These are phyloP conservation scores for Calonectria multiphialidica DNA, from an alignment of 2,329 filamentous ascomycete species.

Conservation along the genomic window DNA sequence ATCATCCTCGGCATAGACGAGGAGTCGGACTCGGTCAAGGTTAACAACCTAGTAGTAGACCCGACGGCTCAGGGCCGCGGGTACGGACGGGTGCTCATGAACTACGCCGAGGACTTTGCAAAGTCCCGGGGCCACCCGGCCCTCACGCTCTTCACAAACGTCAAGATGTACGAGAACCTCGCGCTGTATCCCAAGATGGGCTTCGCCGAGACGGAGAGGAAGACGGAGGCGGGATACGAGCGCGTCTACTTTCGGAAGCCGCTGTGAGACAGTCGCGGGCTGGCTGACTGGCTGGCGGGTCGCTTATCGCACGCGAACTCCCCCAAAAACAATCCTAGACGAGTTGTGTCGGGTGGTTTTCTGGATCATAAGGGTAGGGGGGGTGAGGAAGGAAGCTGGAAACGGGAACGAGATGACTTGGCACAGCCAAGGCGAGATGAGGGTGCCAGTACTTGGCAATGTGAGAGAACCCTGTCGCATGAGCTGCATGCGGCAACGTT, in stretches of 20 bases:
- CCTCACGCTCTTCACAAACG: slow-evolving; percentile 49
- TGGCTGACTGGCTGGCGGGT: neutral
- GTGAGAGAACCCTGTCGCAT: neutral
- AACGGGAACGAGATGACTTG: neutral
- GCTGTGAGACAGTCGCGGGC: slow-evolving; percentile 37
- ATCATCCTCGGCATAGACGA: slow-evolving; percentile 39
- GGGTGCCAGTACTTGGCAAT: neutral
- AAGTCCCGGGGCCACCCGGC: slow-evolving; percentile 34
- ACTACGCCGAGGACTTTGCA: slow-evolving; percentile 46
- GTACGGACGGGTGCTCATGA: slow-evolving; percentile 47
- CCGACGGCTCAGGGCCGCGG: slow-evolving; percentile 46
- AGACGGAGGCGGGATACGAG: slow-evolving; percentile 47
- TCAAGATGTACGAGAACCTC: slow-evolving; percentile 51
- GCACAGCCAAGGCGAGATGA: neutral
- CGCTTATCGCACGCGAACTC: neutral
- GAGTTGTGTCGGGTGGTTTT: no score
- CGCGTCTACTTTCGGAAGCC: slow-evolving; percentile 51
- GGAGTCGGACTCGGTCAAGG: slow-evolving; percentile 33
- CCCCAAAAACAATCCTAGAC: neutral
- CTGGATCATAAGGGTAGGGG: no score
- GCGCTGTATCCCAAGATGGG: slow-evolving; percentile 46
- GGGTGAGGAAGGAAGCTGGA: neutral
- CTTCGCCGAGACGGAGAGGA: slow-evolving; percentile 47
- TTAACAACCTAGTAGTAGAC: slow-evolving; percentile 47
- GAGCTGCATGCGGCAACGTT: neutral